Conservation (phyloP, 441 rosid genomes). For the Populus hybrid region DNA sequence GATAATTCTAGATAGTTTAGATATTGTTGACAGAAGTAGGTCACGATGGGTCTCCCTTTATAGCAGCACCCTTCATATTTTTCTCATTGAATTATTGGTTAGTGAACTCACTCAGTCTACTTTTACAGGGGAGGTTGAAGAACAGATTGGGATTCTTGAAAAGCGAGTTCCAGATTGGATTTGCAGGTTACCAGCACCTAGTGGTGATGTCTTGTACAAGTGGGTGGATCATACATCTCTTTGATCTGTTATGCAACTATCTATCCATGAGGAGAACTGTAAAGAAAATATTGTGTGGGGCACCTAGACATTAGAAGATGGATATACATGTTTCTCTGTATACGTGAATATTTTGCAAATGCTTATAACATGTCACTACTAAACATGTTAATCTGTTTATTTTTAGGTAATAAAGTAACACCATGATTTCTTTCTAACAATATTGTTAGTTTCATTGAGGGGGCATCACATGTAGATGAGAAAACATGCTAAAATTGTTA, state of each 20-base stretch:
- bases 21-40: constrained; percentile 11
- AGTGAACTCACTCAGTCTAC: not conserved
- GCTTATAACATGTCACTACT: not conserved
- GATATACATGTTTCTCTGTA: not conserved
- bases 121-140: constrained; percentile 46
- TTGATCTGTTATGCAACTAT: not conserved
- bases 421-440: not conserved
- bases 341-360: not conserved
- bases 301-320: not conserved
- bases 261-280: not conserved
- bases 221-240: constrained; percentile 7
- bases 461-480: not conserved
- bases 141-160: constrained; percentile 47
- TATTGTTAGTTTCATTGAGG: not conserved
- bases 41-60: constrained; percentile 13
- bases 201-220: constrained; percentile 45
- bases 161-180: constrained; percentile 53
- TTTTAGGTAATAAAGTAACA: not conserved
- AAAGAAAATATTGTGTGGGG: not conserved
- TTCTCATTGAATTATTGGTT: not conserved
- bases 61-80: not conserved
- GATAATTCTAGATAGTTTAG: constrained; percentile 40
- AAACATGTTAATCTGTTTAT: not conserved
- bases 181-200: constrained; percentile 24
- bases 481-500: not conserved